Base-by-base conservation (phyloP, 495 filamentous ascomycete genomes). In the Parathielavia appendiculata region DNA sequence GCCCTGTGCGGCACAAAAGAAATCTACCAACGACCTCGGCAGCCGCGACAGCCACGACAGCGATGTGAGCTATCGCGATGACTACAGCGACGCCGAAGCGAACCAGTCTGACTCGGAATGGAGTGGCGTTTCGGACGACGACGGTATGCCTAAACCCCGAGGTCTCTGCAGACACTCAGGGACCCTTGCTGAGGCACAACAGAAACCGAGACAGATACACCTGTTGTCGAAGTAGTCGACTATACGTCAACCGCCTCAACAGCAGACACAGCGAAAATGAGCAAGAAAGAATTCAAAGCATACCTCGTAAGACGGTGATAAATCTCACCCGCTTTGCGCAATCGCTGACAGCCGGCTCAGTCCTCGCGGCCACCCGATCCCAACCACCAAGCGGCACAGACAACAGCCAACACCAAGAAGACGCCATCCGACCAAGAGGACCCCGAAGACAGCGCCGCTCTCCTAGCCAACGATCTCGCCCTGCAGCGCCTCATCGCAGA, bases 401-500 rank as follows among this genome's bases (percentile, higher is more conserved):
- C 64, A 19, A 11, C 56, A 26, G 13, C 66, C 16, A 64, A 69
- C 10, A 57, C 68, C 19, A 74, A 69, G 14, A 79, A 72, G 63
- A 61, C 54, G 20, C 61, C 65, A 41, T 54, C 63, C 11, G 51
- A 68, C 17, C 65, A 69, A 3, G 74, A 82, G 49, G 61, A 65
- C 5, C 73, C 79, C 38, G 77, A 80, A 60, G 76, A 79, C 62
- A 73, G 73, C 41, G 80, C 82, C 38, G 72, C 76, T 17, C 71
- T 79, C 59, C 76, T 97, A 3, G 92, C 92, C 72, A 93, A 97
- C 68, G 93, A 98, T 64, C 82, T 97, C 22, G 91, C 87, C 11
- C 81, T 98, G 19, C 92, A 97, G 65, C 83, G 91, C 16, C 81
- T 98, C 12, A 83, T 98, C 12, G 78, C 84, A 57, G 93, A 98